Conservation (phyloP, 2,329 filamentous ascomycete genomes). For the Epicoccum nigrum region DNA sequence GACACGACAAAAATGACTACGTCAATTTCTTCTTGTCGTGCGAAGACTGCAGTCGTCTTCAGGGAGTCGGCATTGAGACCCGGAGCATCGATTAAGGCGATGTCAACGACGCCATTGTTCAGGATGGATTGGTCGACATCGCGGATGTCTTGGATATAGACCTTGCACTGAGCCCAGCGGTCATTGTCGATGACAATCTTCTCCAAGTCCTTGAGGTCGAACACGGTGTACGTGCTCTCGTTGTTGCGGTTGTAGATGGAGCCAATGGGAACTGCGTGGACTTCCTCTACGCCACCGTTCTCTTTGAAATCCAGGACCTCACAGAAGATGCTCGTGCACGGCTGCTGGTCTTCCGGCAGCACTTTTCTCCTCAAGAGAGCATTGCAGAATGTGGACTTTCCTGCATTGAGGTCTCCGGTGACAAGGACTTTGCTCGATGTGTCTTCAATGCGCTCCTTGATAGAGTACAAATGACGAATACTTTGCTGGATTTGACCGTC, state of each 20-base stretch:
- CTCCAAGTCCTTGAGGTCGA: constrained; percentile 77
- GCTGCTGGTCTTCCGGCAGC: constrained; percentile 94
- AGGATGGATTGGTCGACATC: constrained; percentile 90
- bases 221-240: constrained; percentile 93
- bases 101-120: constrained; percentile 97
- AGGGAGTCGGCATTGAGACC: constrained; percentile 95
- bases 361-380: constrained; percentile 92
- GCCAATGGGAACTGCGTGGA: constrained; percentile 90
- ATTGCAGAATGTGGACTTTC: constrained; percentile 99
- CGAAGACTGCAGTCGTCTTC: constrained; percentile 96
- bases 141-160: constrained; percentile 91
- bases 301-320: constrained; percentile 92
- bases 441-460: constrained; percentile 94
- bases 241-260: constrained; percentile 83
- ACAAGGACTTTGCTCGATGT: constrained; percentile 96
- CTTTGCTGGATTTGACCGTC: constrained; percentile 95
- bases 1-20: constrained; percentile 98
- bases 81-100: constrained; percentile 94
- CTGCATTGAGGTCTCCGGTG: constrained; percentile 94
- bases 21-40: constrained; percentile 96
- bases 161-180: constrained; percentile 91
- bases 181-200: constrained; percentile 88
- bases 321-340: constrained; percentile 97
- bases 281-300: constrained; percentile 90
- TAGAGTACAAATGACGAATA: constrained; percentile 83